phyloP scores from a whole-genome alignment of 225 moss, liverwort and hornwort species.

The Pseudoscleropodium purum region DNA sequence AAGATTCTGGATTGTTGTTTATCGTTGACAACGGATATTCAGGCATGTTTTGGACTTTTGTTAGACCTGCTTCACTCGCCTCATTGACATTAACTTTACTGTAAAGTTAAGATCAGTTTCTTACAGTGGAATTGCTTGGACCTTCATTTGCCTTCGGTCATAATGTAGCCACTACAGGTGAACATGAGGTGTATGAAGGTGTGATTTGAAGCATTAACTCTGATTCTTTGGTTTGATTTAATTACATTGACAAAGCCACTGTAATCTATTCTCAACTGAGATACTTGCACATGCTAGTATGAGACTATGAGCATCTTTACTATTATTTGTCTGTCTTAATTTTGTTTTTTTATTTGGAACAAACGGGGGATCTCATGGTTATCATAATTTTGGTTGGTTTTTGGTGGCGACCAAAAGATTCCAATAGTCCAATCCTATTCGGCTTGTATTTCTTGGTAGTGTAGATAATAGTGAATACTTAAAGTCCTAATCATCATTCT shows the following conservation, averaged over 20 bases:
- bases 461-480: neutral
- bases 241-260: neutral
- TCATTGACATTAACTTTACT: neutral
- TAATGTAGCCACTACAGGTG: neutral
- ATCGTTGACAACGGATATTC: neutral
- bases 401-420: neutral
- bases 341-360: neutral
- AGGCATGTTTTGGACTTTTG: neutral
- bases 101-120: neutral
- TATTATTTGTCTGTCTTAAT: neutral
- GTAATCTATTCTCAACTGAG: neutral
- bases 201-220: neutral
- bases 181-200: neutral
- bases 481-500: neutral
- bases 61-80: neutral
- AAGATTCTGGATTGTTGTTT: neutral
- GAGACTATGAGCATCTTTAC: neutral
- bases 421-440: neutral
- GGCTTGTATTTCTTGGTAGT: neutral
- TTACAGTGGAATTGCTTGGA: neutral
- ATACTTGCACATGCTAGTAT: neutral
- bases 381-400: neutral
- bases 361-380: neutral
- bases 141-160: neutral
- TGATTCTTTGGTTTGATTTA: neutral